Base-by-base conservation (phyloP, 2,329 filamentous ascomycete species). In the Pseudohalonectria lignicola region DNA sequence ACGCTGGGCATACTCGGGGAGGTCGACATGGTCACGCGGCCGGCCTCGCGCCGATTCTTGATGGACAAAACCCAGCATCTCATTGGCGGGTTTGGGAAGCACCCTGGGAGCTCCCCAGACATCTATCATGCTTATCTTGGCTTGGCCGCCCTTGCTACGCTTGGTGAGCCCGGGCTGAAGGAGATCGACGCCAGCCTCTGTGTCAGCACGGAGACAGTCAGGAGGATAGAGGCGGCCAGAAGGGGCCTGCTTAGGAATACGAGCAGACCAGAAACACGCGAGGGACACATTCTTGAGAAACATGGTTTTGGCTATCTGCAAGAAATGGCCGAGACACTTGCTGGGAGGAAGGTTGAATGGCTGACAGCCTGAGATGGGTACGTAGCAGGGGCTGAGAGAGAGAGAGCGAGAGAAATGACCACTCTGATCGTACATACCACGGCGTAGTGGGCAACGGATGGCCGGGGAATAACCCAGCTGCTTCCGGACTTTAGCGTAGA, bases 81-180 rank as follows among this genome's bases (percentile, higher is more conserved):
- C 15, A 82, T 95, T 18, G 85, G 85, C 31, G 85, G 85, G 1
- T 92, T 92, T 56, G 75, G 76, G n/a, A 90, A 92, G 53, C 58
- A 68, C 10, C 74, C 78, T 0, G 78, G 76, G 5, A 69, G 74
- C 11, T 74, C 74, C 32, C 84, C 84, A 11, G 84, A 86, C 62
- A 68, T 96, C 19, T 86, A 94, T 48, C 92, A 98, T 55, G 84
- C 83, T 1, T 95, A 88, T 54, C 72, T 96, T 21, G 92, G 87
- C 0, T 71, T 96, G 25, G 83, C 86, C 2, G 81, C 84, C 1
- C 64, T 98, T 29, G 77, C 81, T 0, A 72, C 85, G 13, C 73
- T 87, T 55, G 76, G 76, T 7, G 84, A 94, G 47, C 56, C 69
- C 1, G 74, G 74, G 0, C 55, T 96, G 28, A 82, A 80, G 44